Conservation (phyloP, 768 basidiomycete genomes). For the Panaeolus papilionaceus region DNA sequence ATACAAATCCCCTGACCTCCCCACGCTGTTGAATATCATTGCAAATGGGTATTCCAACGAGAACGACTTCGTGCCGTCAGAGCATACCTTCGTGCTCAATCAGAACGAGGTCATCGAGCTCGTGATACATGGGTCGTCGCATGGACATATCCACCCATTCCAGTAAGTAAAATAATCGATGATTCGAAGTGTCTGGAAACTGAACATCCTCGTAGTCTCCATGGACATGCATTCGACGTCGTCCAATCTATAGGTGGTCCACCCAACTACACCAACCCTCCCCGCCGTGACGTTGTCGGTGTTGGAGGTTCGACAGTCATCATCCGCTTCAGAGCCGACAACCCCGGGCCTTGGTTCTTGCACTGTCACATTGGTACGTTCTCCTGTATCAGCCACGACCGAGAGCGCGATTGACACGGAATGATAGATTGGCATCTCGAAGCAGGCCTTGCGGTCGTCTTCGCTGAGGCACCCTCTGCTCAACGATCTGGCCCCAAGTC, state of each 20-base stretch:
- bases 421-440: constrained; percentile 24
- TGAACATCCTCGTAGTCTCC: background rate
- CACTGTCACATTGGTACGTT: constrained; percentile 23
- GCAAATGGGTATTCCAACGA: constrained; percentile 26
- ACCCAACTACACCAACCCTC: constrained; percentile 49
- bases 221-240: constrained; percentile 42
- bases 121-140: constrained; percentile 31
- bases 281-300: constrained; percentile 42
- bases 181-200: constrained; percentile 20
- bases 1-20: constrained; percentile 47
- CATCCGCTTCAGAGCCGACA: constrained; percentile 33
- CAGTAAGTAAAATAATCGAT: constrained; percentile 26
- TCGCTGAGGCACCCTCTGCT: constrained; percentile 38
- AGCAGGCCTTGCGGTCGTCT: constrained; percentile 46
- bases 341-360: constrained; percentile 32
- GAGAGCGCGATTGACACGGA: no score
- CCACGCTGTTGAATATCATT: constrained; percentile 51
- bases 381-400: constrained; percentile 26
- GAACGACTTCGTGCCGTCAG: constrained; percentile 32
- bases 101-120: constrained; percentile 34
- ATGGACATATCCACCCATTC: constrained; percentile 34
- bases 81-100: constrained; percentile 35
- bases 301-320: constrained; percentile 38
- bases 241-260: constrained; percentile 41
- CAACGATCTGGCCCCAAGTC: constrained; percentile 2